These are phyloP conservation scores for Eragrostis curvula DNA, from an alignment of 176 grass and related monocot species.

Conservation along the genomic window DNA sequence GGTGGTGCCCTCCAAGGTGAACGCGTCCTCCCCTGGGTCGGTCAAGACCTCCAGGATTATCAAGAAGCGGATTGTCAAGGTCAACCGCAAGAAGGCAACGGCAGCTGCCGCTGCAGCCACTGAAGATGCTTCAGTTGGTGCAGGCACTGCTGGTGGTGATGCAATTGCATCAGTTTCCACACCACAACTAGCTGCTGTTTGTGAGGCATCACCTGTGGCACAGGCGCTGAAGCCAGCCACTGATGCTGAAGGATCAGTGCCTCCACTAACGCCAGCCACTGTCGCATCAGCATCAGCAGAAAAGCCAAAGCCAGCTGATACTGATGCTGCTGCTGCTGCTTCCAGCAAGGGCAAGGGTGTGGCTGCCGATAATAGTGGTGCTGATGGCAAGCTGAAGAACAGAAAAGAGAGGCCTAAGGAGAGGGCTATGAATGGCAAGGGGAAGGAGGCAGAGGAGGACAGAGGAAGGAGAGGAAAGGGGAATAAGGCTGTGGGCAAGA, in stretches of 20 bases:
- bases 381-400: conserved; percentile 6
- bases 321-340: conserved; percentile 20
- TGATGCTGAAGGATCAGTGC: conserved; percentile 23
- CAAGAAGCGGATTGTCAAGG: conserved; percentile 23
- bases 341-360: conserved; percentile 42
- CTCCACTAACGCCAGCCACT: conserved; percentile 26
- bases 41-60: conserved; percentile 32
- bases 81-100: background rate
- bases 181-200: background rate
- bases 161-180: background rate
- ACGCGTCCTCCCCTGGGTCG: conserved; percentile 30
- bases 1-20: conserved; percentile 15
- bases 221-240: background rate
- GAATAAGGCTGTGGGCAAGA: conserved; percentile 4
- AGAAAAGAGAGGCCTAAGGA: conserved; percentile 6
- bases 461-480: background rate
- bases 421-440: conserved; percentile 12
- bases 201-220: conserved; percentile 32
- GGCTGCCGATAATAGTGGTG: conserved; percentile 31
- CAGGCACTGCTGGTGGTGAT: conserved; percentile 14
- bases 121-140: background rate
- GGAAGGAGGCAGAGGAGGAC: conserved; percentile 20
- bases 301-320: conserved; percentile 20
- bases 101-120: background rate
- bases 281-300: conserved; percentile 22